These are phyloP conservation scores for Ascochyta clinopodiicola DNA, from an alignment of 2,329 filamentous ascomycete genomes.

Conservation along the genomic window DNA sequence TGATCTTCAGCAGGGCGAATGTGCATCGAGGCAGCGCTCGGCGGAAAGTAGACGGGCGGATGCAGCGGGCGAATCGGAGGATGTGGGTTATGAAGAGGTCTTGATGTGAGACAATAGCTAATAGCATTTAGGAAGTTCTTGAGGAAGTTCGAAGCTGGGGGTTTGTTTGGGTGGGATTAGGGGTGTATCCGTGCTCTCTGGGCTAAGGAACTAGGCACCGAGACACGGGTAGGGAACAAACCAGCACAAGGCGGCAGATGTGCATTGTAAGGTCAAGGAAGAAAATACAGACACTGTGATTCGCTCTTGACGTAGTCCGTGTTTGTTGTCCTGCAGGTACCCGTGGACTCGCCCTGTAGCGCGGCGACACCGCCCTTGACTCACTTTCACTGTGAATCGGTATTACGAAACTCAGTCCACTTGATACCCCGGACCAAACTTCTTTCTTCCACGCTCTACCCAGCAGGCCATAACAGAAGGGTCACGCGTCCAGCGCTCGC, in stretches of 20 bases:
- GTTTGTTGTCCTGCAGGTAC: slow-evolving; percentile 3
- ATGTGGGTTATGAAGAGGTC: background rate
- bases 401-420: too few species aligned
- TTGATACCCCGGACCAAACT: too few species aligned
- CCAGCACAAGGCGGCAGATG: too few species aligned
- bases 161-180: slow-evolving; percentile 1
- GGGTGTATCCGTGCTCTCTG: background rate
- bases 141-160: background rate
- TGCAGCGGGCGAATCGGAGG: background rate
- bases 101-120: background rate
- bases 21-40: slow-evolving; percentile 6
- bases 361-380: background rate
- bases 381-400: background rate
- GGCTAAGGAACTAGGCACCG: too few species aligned
- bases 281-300: background rate
- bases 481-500: too few species aligned
- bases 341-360: background rate
- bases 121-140: background rate
- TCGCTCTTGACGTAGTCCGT: background rate
- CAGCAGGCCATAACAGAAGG: too few species aligned
- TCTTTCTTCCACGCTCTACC: too few species aligned
- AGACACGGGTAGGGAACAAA: too few species aligned
- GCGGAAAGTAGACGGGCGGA: slow-evolving; percentile 1
- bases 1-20: slow-evolving; percentile 12
- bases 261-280: too few species aligned